Evolutionary conservation across 305 asterid genomes (phyloP), one percentile per base, ranked within the genome.

Genomic region (Euphrasia arctica): DNA sequence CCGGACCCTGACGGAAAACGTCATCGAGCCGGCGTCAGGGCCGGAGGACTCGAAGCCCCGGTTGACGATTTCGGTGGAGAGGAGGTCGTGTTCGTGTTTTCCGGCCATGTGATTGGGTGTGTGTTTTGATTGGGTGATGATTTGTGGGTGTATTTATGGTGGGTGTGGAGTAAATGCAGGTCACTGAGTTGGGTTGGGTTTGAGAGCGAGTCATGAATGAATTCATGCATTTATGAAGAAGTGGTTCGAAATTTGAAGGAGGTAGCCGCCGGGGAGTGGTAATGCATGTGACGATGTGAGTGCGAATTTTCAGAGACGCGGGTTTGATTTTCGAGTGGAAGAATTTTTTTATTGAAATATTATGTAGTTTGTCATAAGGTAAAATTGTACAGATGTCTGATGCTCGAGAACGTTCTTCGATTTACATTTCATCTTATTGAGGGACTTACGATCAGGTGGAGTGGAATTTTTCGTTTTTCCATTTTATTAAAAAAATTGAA

Each of bases 41-140:
- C 88, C 95, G 13, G 86, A 76, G 5, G 95, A 74, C 67, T 87
- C 88, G 12, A 88, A 68, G 25, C 95, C 96, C 3, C 87, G 87
- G 85, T 87, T 89, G 3, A 87, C 89, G 22, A 90, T 92, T 67
- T 92, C 95, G 22, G 95, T 87, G 3, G 96, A 87, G 9, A 92
- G 75, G 0, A 85, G 85, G 55, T 92, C 86, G 27, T 89, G 90
- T 69, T 87, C 97, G 27, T 89, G 90, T 69, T 87, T 96, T 60
- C 75, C 62, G 0, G 89, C 82, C 90, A 81, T 84, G 3, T 3
- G 18, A 14, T 7, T 0, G 2, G 4, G 5, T 34, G 8, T 34
- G 9, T 4, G 5, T 4, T 36, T 36, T 5, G 58, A 11, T 62
- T 36, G 63, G 56, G 14, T 62, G 58, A 14, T 69, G 15, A n/a